Evolutionary conservation across 192 early-diverging fungal genomes (phyloP).

Genomic region (Physocladia obscura): DNA sequence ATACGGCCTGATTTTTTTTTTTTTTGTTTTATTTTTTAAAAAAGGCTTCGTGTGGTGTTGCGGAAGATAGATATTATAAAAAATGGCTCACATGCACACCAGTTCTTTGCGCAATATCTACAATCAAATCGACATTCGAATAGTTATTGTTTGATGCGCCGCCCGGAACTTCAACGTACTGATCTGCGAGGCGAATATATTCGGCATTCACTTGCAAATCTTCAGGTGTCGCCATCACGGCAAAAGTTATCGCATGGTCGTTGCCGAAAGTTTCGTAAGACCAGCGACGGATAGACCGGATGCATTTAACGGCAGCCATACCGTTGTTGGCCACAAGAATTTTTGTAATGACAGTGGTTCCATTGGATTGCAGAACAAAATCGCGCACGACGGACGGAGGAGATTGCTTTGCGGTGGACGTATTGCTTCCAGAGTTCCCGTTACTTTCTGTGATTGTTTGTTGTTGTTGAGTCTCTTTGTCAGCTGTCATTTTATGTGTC

Average conservation of each 20-base stretch:
- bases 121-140: constrained; percentile 96
- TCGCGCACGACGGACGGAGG: constrained; percentile 40
- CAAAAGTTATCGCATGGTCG: constrained; percentile 92
- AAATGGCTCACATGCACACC: constrained; percentile 73
- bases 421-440: too few relatives aligned
- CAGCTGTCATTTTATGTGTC: too few relatives aligned
- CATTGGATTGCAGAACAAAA: constrained; percentile 35
- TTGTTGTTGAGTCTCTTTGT: too few relatives aligned
- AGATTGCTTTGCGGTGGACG: not conserved
- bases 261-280: constrained; percentile 97
- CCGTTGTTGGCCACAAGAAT: constrained; percentile 99
- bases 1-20: constrained; percentile 90
- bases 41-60: too few relatives aligned
- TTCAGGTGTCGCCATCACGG: constrained; percentile 97
- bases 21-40: too few relatives aligned
- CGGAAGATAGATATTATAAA: too few relatives aligned
- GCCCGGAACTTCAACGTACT: constrained; percentile 97
- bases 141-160: constrained; percentile 99
- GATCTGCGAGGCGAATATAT: constrained; percentile 98
- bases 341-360: constrained; percentile 74
- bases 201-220: constrained; percentile 97
- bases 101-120: constrained; percentile 95
- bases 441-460: too few relatives aligned
- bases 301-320: constrained; percentile 98
- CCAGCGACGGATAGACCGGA: constrained; percentile 97